Evolutionary conservation across 306 rosid genomes (phyloP).

Genomic region (Lathyrus aphaca): DNA sequence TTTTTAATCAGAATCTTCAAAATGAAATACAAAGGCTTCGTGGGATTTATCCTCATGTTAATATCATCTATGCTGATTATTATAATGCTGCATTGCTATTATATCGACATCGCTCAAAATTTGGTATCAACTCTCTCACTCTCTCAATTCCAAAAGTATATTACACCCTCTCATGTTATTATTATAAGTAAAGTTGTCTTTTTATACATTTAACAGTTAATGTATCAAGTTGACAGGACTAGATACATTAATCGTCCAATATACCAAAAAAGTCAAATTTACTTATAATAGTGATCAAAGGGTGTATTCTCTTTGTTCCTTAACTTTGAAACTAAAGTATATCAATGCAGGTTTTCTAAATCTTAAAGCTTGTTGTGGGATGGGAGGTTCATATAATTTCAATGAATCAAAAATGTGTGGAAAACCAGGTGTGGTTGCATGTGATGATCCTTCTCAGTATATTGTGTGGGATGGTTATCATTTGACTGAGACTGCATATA

Average conservation of each 20-base stretch:
- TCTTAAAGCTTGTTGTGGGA: slow-evolving; percentile 44
- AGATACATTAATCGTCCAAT: no score
- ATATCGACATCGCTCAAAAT: slow-evolving; percentile 33
- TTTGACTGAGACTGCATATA: slow-evolving; percentile 67
- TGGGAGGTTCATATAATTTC: slow-evolving; percentile 38
- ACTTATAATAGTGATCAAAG: no score
- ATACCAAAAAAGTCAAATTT: no score
- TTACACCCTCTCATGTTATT: no score
- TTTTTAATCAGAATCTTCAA: slow-evolving; percentile 47
- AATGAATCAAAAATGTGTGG: slow-evolving; percentile 28
- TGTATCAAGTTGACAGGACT: no score
- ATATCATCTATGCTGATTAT: slow-evolving; percentile 56
- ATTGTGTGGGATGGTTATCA: slow-evolving; percentile 60
- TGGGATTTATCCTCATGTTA: slow-evolving; percentile 35
- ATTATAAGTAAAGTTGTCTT: no score
- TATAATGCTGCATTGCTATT: slow-evolving; percentile 46
- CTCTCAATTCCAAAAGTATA: not conserved
- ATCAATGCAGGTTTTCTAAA: slow-evolving; percentile 1
- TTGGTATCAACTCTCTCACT: slow-evolving; percentile 35
- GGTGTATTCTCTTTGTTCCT: no score
- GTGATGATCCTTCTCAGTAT: slow-evolving; percentile 52
- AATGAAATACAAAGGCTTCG: slow-evolving; percentile 38
- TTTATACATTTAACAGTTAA: no score
- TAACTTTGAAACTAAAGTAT: no score
- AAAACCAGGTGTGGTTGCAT: slow-evolving; percentile 1